A percentile compares a stretch with the other conserved stretches of the same genome.
phyloP scores from a whole-genome alignment of 1,284 basidiomycete species.

The Vanrija pseudolonga region DNA sequence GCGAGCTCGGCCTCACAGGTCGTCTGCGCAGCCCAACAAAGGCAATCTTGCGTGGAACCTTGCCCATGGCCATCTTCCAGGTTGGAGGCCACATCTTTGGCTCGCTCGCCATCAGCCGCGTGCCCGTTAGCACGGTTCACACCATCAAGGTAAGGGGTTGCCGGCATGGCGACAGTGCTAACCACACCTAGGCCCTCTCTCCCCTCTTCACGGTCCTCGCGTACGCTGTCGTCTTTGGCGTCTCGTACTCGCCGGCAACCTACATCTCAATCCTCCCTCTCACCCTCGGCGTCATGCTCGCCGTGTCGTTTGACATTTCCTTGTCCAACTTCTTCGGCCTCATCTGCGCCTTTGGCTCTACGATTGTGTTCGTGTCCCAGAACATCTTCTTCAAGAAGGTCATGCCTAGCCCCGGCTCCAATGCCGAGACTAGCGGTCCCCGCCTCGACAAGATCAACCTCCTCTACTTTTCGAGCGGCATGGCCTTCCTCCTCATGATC shows the following conservation, averaged over 20 bases:
- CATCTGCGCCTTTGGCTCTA: constrained; percentile 88
- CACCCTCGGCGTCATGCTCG: constrained; percentile 94
- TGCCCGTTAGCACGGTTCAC: constrained; percentile 96
- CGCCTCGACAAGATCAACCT: constrained; percentile 97
- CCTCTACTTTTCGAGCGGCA: constrained; percentile 88
- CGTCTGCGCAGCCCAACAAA: constrained; percentile 65
- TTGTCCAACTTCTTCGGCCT: constrained; percentile 77
- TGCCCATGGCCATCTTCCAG: constrained; percentile 88
- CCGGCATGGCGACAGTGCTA: neutral
- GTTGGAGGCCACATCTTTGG: constrained; percentile 96
- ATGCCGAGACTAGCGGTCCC: constrained; percentile 36
- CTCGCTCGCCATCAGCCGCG: constrained; percentile 91
- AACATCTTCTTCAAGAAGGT: constrained; percentile 99
- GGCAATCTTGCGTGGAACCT: constrained; percentile 69
- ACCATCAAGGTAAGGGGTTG: constrained; percentile 92
- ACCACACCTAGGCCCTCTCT: constrained; percentile 70
- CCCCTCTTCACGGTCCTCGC: constrained; percentile 95
- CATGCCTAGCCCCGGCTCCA: constrained; percentile 62
- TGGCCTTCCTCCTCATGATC: constrained; percentile 91
- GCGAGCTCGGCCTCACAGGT: constrained; percentile 55
- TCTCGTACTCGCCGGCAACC: constrained; percentile 85
- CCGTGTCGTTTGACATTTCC: constrained; percentile 87
- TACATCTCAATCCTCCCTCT: constrained; percentile 93
- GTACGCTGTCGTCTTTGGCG: constrained; percentile 86
- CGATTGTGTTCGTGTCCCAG: constrained; percentile 92